Evolutionary conservation across 352 stramenopile genomes (phyloP), one percentile per base, ranked within the genome.

Genomic region (Phytophthora hibernalis): DNA sequence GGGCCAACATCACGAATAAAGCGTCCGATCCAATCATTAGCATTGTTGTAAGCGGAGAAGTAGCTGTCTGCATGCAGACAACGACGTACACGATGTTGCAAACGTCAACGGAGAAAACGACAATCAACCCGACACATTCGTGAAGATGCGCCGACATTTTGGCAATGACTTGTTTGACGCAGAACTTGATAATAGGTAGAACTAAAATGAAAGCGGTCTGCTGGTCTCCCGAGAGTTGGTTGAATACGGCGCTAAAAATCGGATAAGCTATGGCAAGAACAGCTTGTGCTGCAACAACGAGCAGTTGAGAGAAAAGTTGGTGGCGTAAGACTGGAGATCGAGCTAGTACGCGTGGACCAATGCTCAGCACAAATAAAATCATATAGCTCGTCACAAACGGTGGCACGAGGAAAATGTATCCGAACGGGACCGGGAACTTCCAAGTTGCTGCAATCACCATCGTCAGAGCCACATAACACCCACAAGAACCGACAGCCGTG

Each of bases 81-180:
- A 54, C 35, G 6, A 59, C 26, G 40, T 73, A 77, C 8, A 77
- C 22, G 10, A 67, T 21, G 30, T 76, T 72, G 49, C 63, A 76
- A 2, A 76, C 57, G 22, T 76, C 62, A 37, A 70, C 68, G 1
- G 65, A 57, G 16, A 44, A 44, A 44, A 44, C 37, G 37, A 44
- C 37, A 11, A 44, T 44, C n/a, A 44, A 44, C 6, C 52, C 56
- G 5, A 76, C 21, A 20, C 54, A 49, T 28, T 76, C 68, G 7
- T 70, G 42, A 40, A 68, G 66, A 26, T 63, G 54, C 16, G 30
- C 12, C 2, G 44, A 35, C 13, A 48, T 49, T 1, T 45, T 51
- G 3, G 61, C 68, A 5, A 67, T 53, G 1, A 63, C 5, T 31
- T 72, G 55, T 13, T 68, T 65, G 24, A 67, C 38, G 5, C 56